Evolutionary conservation across 2,329 filamentous ascomycete genomes (phyloP).

Genomic region (Scedosporium boydii): DNA sequence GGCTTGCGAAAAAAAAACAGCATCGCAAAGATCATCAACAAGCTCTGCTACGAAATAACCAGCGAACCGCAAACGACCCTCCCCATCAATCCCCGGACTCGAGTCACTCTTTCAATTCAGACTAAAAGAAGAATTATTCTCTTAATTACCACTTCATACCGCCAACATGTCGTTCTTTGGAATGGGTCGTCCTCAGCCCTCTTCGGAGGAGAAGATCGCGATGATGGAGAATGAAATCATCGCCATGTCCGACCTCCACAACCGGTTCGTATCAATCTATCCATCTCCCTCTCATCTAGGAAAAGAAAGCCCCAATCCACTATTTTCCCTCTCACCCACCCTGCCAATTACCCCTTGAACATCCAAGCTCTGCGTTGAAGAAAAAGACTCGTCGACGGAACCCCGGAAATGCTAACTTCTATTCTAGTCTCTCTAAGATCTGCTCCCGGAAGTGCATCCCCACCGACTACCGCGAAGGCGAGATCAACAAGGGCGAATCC

Average conservation of each 20-base stretch:
- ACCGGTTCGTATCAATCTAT: conserved; percentile 53
- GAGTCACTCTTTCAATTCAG: too few relatives aligned
- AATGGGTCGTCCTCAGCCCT: conserved; percentile 63
- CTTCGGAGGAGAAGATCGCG: conserved; percentile 94
- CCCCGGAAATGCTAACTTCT: background rate
- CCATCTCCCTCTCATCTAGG: background rate
- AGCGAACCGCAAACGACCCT: too few relatives aligned
- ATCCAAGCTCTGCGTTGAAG: too few relatives aligned
- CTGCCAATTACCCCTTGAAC: background rate
- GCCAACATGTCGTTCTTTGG: conserved; percentile 33
- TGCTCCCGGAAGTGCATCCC: conserved; percentile 95
- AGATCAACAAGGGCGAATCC: conserved; percentile 97
- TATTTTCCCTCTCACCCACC: background rate
- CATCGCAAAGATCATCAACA: background rate
- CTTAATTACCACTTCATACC: conserved; percentile 8
- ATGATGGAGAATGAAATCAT: conserved; percentile 96
- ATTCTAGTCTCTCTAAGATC: conserved; percentile 65
- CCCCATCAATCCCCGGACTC: too few relatives aligned
- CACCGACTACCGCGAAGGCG: conserved; percentile 82
- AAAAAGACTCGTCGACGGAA: background rate
- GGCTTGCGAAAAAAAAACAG: background rate
- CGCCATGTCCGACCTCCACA: conserved; percentile 96
- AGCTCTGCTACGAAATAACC: too few relatives aligned
- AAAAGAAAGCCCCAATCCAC: background rate
- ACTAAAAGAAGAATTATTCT: too few relatives aligned